phyloP scores from a whole-genome alignment of 345 rosid species.

The Corchorus capsularis region DNA sequence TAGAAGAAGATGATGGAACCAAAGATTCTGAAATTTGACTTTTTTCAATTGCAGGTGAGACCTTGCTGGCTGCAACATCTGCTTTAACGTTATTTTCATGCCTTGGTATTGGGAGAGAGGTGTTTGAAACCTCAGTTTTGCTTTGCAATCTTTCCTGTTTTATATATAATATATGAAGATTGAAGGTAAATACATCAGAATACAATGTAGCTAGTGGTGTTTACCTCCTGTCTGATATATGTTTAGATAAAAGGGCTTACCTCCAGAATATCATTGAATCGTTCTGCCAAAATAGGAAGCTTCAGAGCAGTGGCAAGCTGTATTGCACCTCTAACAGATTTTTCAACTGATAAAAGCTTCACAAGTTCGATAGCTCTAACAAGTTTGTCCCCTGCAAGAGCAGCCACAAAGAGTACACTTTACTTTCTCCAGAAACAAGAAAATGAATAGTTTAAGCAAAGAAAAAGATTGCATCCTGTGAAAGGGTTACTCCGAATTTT shows the following conservation, averaged over 20 bases:
- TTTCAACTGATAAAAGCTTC: slow-evolving; percentile 69
- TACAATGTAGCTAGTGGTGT: neutral
- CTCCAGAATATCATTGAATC: slow-evolving; percentile 81
- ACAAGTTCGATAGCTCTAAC: slow-evolving; percentile 79
- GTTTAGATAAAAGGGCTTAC: slow-evolving; percentile 31
- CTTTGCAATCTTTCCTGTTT: slow-evolving; percentile 73
- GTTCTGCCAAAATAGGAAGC: slow-evolving; percentile 90
- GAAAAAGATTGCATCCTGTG: neutral
- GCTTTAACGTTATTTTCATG: slow-evolving; percentile 15
- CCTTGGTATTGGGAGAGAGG: slow-evolving; percentile 22
- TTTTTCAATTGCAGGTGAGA: slow-evolving; percentile 28
- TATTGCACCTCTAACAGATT: slow-evolving; percentile 87
- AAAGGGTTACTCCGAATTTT: neutral
- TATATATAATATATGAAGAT: slow-evolving; percentile 7
- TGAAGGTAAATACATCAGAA: slow-evolving; percentile 6
- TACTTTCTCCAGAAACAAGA: neutral
- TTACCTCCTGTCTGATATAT: neutral
- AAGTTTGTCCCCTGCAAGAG: slow-evolving; percentile 75
- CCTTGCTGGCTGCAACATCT: slow-evolving; percentile 31
- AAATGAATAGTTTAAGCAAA: neutral
- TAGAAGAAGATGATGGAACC: slow-evolving; percentile 33
- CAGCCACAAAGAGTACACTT: neutral
- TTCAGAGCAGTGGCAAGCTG: slow-evolving; percentile 85
- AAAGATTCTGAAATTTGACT: slow-evolving; percentile 39
- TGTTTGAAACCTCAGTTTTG: slow-evolving; percentile 38